Conservation (phyloP, 495 filamentous ascomycete species). For the Xylaria intraflava region DNA sequence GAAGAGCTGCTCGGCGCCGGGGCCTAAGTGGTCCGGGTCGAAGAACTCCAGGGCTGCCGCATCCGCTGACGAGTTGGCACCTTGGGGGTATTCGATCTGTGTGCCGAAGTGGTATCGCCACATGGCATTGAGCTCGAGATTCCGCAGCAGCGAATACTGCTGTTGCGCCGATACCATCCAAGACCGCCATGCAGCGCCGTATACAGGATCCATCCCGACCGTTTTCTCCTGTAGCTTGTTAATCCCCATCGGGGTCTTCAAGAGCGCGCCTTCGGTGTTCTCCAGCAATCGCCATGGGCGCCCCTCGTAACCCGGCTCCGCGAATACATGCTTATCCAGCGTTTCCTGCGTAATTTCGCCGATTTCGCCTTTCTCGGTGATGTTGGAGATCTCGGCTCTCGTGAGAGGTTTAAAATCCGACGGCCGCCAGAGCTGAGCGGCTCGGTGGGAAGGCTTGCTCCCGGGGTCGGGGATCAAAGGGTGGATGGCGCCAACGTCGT, state of each 20-base stretch:
- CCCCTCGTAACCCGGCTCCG: slow-evolving; percentile 24
- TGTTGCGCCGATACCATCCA: slow-evolving; percentile 50
- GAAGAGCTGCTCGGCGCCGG: slow-evolving; percentile 35
- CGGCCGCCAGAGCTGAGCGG: slow-evolving; percentile 22
- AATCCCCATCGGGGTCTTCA: slow-evolving; percentile 35
- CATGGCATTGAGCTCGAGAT: slow-evolving; percentile 41
- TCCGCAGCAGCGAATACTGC: slow-evolving; percentile 49
- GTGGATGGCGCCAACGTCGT: slow-evolving; percentile 38
- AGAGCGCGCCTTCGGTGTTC: slow-evolving; percentile 25
- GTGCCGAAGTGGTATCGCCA: slow-evolving; percentile 45
- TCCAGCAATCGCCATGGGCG: slow-evolving; percentile 42
- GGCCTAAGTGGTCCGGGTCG: slow-evolving; percentile 8
- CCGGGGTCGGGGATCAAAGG: slow-evolving; percentile 40
- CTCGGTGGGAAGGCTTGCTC: slow-evolving; percentile 15
- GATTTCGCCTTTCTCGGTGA: slow-evolving; percentile 10
- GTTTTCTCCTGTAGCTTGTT: slow-evolving; percentile 12
- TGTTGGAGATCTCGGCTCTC: slow-evolving; percentile 3
- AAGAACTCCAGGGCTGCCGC: slow-evolving; percentile 9
- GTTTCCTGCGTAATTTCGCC: slow-evolving; percentile 7
- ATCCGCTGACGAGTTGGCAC: slow-evolving; percentile 7
- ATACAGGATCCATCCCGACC: slow-evolving; percentile 2
- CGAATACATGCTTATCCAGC: slow-evolving; percentile 22
- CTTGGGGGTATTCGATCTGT: slow-evolving; percentile 13
- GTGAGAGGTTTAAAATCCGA: slow-evolving; percentile 18
- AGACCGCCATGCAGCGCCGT: slow-evolving; percentile 22